These are phyloP conservation scores for Naumovozyma baii DNA, from an alignment of 805 yeast genomes.

Conservation along the genomic window DNA sequence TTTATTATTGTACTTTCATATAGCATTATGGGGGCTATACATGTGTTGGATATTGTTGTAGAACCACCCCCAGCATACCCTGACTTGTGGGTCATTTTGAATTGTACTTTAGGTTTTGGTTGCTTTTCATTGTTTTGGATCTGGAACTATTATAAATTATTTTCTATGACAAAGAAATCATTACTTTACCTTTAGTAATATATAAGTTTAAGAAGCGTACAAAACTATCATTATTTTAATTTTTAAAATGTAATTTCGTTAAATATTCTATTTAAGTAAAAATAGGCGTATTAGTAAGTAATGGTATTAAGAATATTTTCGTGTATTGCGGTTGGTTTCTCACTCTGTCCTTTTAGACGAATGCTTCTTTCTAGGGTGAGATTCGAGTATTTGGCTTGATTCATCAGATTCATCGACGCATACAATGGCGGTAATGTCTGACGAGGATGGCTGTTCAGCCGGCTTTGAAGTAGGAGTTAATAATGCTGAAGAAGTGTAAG, in stretches of 20 bases:
- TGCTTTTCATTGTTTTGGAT: conserved; percentile 69
- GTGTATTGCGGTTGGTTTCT: no score
- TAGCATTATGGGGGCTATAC: conserved; percentile 41
- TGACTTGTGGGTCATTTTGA: conserved; percentile 76
- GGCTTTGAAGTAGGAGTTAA: not conserved
- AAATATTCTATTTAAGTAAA: no score
- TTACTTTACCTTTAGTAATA: conserved; percentile 19
- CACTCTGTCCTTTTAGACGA: not conserved
- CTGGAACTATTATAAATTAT: conserved; percentile 63
- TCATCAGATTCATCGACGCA: not conserved
- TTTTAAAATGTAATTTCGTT: no score
- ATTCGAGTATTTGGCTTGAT: not conserved
- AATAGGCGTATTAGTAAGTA: no score
- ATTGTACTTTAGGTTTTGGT: conserved; percentile 62
- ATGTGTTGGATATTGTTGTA: conserved; percentile 41
- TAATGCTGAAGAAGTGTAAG: not conserved
- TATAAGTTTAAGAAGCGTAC: no score
- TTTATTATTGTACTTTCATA: conserved; percentile 44
- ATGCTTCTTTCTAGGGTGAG: not conserved
- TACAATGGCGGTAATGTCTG: no score
- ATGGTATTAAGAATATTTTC: no score
- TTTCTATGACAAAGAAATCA: conserved; percentile 23
- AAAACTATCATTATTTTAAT: no score
- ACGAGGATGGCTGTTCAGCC: no score
- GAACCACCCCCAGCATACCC: conserved; percentile 58